Conservation (phyloP, 2,329 filamentous ascomycete genomes). For the Cyclaneusma minus region DNA sequence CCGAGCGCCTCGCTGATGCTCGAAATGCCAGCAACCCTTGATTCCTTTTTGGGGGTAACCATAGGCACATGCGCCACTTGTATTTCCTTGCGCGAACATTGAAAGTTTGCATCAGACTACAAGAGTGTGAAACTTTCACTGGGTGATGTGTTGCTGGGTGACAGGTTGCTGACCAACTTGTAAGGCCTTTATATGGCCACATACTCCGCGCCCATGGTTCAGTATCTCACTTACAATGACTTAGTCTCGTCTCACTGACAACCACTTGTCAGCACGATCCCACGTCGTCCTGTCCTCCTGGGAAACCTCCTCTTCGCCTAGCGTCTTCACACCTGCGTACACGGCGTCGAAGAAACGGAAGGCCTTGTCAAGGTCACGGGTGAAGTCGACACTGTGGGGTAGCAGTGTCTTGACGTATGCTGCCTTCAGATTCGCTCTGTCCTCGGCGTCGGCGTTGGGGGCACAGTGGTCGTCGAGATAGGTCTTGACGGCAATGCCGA, state of each 20-base stretch:
- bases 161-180: too few relatives aligned
- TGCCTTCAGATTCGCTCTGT: slow-evolving; percentile 27
- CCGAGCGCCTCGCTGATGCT: too few relatives aligned
- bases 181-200: too few relatives aligned
- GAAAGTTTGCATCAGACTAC: too few relatives aligned
- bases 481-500: slow-evolving; percentile 68
- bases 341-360: slow-evolving; percentile 43
- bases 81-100: too few relatives aligned
- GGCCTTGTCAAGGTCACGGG: slow-evolving; percentile 42
- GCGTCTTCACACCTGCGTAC: slow-evolving; percentile 37
- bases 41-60: too few relatives aligned
- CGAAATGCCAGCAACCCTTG: too few relatives aligned
- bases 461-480: slow-evolving; percentile 58
- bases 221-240: too few relatives aligned
- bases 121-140: too few relatives aligned
- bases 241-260: slow-evolving; percentile 20
- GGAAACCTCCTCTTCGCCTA: slow-evolving; percentile 33
- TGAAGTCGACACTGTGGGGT: slow-evolving; percentile 41
- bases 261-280: slow-evolving; percentile 38
- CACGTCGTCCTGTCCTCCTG: slow-evolving; percentile 32
- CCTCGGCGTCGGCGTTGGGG: slow-evolving; percentile 34
- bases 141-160: too few relatives aligned
- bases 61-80: too few relatives aligned
- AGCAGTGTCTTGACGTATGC: slow-evolving; percentile 36
- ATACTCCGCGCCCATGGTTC: too few relatives aligned